Conservation (phyloP, 2,329 filamentous ascomycete species). For the Uncinocarpus reesii region DNA sequence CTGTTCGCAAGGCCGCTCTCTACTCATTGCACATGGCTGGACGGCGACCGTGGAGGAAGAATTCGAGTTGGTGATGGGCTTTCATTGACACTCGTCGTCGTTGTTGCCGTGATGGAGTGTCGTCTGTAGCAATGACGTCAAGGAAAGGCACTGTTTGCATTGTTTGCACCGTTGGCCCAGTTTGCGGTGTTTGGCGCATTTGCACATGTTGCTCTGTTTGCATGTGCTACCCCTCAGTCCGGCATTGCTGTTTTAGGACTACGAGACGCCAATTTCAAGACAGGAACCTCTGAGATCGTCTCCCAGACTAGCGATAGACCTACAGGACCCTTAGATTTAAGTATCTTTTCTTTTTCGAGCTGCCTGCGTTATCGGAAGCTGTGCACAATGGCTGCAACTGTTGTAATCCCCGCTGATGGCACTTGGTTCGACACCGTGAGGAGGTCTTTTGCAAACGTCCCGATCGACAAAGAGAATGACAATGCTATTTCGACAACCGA, state of each 20-base stretch:
- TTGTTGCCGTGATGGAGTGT: too few species aligned
- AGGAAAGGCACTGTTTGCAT: not conserved
- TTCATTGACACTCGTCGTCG: too few species aligned
- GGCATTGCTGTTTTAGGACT: not conserved
- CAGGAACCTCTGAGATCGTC: too few species aligned
- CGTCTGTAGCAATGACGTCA: slow-evolving; percentile 31
- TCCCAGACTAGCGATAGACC: too few species aligned
- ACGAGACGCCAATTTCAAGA: not conserved
- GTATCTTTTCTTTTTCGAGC: not conserved
- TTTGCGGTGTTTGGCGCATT: slow-evolving; percentile 6
- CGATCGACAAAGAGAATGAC: slow-evolving; percentile 60
- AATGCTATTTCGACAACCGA: slow-evolving; percentile 71
- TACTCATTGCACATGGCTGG: slow-evolving; percentile 16
- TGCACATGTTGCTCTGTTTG: slow-evolving; percentile 24
- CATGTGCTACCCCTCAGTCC: not conserved
- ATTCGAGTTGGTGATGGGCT: too few species aligned
- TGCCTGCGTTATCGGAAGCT: not conserved
- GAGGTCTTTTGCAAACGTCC: slow-evolving; percentile 73
- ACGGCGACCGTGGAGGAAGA: not conserved
- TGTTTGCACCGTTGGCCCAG: not conserved
- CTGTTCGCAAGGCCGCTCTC: slow-evolving; percentile 7
- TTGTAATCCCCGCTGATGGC: slow-evolving; percentile 49
- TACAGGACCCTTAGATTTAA: too few species aligned
- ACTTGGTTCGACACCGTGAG: slow-evolving; percentile 83
- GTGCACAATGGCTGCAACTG: slow-evolving; percentile 41